These are phyloP conservation scores for Aaosphaeria arxii DNA, from an alignment of 2,329 filamentous ascomycete species.

Conservation along the genomic window DNA sequence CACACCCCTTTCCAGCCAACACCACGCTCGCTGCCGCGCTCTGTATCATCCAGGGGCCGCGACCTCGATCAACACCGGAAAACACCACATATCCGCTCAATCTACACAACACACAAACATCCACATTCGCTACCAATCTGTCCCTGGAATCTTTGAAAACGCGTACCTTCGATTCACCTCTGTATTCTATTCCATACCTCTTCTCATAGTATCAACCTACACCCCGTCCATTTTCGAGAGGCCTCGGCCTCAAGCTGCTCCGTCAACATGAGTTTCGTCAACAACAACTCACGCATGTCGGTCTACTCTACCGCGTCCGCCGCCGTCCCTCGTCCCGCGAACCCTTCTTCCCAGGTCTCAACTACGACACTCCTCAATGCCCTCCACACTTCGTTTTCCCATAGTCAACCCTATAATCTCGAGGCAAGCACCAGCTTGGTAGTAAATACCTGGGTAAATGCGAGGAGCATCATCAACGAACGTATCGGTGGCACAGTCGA, in stretches of 20 bases:
- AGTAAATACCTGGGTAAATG: slow-evolving; percentile 93
- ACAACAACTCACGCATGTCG: slow-evolving; percentile 58
- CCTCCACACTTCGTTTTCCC: slow-evolving; percentile 83
- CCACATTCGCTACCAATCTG: no score
- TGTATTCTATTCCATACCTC: no score
- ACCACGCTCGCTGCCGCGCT: no score
- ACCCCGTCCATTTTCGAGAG: slow-evolving; percentile 4
- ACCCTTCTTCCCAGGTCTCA: slow-evolving; percentile 76
- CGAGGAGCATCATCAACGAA: slow-evolving; percentile 68
- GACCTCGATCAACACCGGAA: no score
- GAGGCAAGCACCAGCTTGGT: slow-evolving; percentile 89
- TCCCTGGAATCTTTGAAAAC: no score
- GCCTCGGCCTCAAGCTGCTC: slow-evolving; percentile 16
- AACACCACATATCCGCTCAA: no score
- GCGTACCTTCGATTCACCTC: no score
- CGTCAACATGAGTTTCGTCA: slow-evolving; percentile 49
- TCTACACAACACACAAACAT: no score
- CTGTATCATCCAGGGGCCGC: no score
- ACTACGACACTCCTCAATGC: slow-evolving; percentile 91
- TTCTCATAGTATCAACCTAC: no score
- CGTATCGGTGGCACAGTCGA: slow-evolving; percentile 77
- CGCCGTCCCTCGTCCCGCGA: slow-evolving; percentile 53
- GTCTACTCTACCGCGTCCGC: slow-evolving; percentile 61
- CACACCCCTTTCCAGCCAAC: no score
- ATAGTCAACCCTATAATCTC: slow-evolving; percentile 76